Evolutionary conservation across 129 eudicot species (phyloP).

Genomic region (Artemisia annua): DNA sequence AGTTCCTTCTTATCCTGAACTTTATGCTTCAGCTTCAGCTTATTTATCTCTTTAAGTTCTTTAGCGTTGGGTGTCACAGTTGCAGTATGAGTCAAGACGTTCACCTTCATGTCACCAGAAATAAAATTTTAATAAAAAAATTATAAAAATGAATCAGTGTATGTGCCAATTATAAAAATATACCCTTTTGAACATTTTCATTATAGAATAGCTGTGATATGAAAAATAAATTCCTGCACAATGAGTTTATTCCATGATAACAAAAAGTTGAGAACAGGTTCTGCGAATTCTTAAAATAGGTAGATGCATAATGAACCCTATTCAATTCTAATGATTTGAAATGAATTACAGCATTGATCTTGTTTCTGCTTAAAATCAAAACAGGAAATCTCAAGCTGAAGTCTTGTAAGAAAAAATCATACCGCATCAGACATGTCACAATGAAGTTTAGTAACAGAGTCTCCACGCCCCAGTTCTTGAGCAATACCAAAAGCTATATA

Average conservation of each 20-base stretch:
- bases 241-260: neutral
- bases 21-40: constrained; percentile 36
- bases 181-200: neutral
- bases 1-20: constrained; percentile 48
- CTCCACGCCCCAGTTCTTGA: constrained; percentile 76
- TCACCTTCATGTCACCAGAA: constrained; percentile 49
- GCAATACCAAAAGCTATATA: constrained; percentile 76
- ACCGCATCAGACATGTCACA: constrained; percentile 78
- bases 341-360: too few relatives aligned
- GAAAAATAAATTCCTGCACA: neutral
- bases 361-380: too few relatives aligned
- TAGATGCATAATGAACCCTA: too few relatives aligned
- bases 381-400: neutral
- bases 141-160: neutral
- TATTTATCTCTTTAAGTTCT: constrained; percentile 17
- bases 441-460: constrained; percentile 78
- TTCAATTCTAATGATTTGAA: too few relatives aligned
- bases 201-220: neutral
- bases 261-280: too few relatives aligned
- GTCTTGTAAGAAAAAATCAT: constrained; percentile 8
- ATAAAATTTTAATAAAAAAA: neutral
- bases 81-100: constrained; percentile 63
- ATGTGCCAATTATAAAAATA: neutral
- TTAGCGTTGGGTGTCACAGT: constrained; percentile 19
- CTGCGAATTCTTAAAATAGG: too few relatives aligned